phyloP scores from a whole-genome alignment of 345 rosid species.

The Ceriops decandra region DNA sequence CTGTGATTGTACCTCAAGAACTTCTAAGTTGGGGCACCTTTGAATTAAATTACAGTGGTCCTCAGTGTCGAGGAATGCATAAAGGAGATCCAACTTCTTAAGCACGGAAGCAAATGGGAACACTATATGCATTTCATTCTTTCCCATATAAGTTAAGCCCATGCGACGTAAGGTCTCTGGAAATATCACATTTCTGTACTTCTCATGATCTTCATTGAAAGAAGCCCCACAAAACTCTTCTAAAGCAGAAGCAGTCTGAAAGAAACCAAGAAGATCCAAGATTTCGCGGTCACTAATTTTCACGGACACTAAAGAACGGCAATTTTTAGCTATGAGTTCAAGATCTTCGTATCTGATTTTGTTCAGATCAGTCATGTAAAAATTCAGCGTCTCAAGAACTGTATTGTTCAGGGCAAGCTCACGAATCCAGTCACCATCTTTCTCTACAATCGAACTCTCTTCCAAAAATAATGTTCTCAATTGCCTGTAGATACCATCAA shows the following conservation, averaged over 20 bases:
- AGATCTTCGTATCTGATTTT: constrained; percentile 56
- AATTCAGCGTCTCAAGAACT: constrained; percentile 72
- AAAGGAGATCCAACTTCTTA: constrained; percentile 81
- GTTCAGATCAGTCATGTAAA: constrained; percentile 72
- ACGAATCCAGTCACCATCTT: constrained; percentile 83
- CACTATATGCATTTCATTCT: constrained; percentile 65
- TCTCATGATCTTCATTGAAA: constrained; percentile 47
- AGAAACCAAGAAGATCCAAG: constrained; percentile 62
- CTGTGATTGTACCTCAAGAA: constrained; percentile 68
- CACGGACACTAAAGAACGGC: constrained; percentile 60
- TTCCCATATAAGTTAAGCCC: constrained; percentile 75
- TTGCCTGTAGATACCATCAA: constrained; percentile 43
- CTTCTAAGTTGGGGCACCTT: constrained; percentile 79
- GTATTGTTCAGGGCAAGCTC: constrained; percentile 72
- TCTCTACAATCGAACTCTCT: constrained; percentile 63
- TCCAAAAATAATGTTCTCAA: constrained; percentile 73
- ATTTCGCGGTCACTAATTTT: constrained; percentile 76
- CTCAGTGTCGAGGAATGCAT: constrained; percentile 70
- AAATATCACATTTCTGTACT: constrained; percentile 43
- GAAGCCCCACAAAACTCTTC: constrained; percentile 94
- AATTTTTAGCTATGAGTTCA: constrained; percentile 69
- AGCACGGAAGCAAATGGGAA: constrained; percentile 71
- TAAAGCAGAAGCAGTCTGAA: constrained; percentile 54
- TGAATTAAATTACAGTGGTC: constrained; percentile 78
- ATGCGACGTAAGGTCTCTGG: constrained; percentile 64